Evolutionary conservation across 345 rosid genomes (phyloP), one percentile per base, ranked within the genome.

Genomic region (Gossypium bickii): DNA sequence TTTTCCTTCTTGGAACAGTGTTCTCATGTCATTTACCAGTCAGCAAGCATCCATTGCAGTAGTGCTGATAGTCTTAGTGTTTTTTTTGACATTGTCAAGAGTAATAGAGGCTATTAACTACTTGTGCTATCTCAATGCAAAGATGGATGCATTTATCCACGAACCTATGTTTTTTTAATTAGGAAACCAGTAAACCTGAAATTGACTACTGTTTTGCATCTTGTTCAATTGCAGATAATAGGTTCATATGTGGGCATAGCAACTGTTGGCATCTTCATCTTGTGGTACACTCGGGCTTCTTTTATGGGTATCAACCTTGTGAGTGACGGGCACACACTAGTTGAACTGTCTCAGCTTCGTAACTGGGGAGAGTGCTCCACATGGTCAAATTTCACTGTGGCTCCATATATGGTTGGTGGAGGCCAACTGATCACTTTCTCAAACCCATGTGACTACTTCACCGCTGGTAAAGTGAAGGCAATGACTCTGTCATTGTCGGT

Each of bases 231-330:
- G 79, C 88, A 90, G 94, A 90, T 92, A 67, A 85, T 94, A 34
- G 97, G 97, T 81, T 83, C 87, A 67, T 94, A 94, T 45, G 97
- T 94, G 83, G 98, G 97, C 76, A 79, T 92, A n/a, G 98, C 98
- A 9, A 94, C 97, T 13, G 98, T 94, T 47, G 97, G 98, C 61
- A 59, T 94, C 79, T 94, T 94, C 83, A 80, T 87, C 69, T 73
- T 92, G 78, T 94, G 98, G 98, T 94, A 90, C 77, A 94, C 98
- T 3, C 89, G 78, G 66, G 83, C 89, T 76, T 94, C 98, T 1
- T 86, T 94, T 73, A 81, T 94, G 25, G 97, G 97, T 18, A 89
- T 94, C 68, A 78, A 86, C 73, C 86, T 94, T 13, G 85, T 85
- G 68, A 72, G 83, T 2, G 97, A 94, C 24, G 97, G 97, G 62